Percentiles rank a stretch among this genome's conserved stretches.
phyloP scores from a whole-genome alignment of 768 basidiomycete species.

The Amanita polypyramis region DNA sequence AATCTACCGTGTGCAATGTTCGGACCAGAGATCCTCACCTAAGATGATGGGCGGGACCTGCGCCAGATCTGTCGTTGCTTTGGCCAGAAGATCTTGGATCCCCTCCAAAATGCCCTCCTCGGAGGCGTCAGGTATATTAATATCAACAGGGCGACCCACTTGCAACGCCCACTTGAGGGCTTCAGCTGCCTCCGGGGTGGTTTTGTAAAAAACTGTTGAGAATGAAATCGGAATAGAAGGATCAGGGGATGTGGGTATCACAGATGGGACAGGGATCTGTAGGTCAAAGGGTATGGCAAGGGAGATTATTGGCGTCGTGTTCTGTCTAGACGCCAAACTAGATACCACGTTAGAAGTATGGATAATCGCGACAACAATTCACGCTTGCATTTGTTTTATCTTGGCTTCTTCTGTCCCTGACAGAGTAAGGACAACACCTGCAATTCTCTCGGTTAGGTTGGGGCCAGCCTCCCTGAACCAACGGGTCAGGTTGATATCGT shows the following conservation, averaged over 20 bases:
- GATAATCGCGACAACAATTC: background rate
- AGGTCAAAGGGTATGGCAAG: slow-evolving; percentile 54
- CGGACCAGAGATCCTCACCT: slow-evolving; percentile 34
- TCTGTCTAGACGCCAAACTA: slow-evolving; percentile 1
- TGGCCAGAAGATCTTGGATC: slow-evolving; percentile 63
- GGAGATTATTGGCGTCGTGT: slow-evolving; percentile 34
- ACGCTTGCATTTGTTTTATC: slow-evolving; percentile 37
- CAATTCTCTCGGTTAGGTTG: slow-evolving; percentile 31
- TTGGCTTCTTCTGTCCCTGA: slow-evolving; percentile 31
- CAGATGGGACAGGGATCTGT: slow-evolving; percentile 30
- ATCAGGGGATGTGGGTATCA: slow-evolving; percentile 27
- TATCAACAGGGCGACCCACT: slow-evolving; percentile 54
- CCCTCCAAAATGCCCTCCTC: slow-evolving; percentile 46
- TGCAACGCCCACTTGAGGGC: slow-evolving; percentile 60
- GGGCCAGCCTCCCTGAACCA: slow-evolving; percentile 47
- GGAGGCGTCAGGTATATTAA: slow-evolving; percentile 52
- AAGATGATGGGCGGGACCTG: slow-evolving; percentile 51
- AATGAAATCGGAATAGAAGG: slow-evolving; percentile 39
- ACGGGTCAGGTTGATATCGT: slow-evolving; percentile 28
- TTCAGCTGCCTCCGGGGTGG: slow-evolving; percentile 37
- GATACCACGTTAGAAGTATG: background rate
- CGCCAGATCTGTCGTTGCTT: slow-evolving; percentile 38
- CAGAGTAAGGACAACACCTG: slow-evolving; percentile 49
- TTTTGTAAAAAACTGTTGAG: slow-evolving; percentile 42
- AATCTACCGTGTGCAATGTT: background rate